Base-by-base conservation (phyloP, 2,329 filamentous ascomycete genomes). In the Cercospora zeae-maydis region DNA sequence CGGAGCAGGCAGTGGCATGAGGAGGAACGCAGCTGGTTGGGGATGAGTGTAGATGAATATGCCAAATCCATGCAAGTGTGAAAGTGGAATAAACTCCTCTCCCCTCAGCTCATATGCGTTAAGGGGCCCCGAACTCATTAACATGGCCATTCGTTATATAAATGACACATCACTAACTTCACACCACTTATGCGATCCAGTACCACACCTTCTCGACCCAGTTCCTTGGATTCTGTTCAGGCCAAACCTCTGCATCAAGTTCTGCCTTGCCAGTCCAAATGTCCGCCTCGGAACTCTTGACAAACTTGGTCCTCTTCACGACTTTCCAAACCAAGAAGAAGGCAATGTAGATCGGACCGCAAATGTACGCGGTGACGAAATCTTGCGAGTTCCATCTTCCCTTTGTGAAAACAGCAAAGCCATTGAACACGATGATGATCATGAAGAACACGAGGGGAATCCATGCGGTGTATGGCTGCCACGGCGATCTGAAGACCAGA, bases 391-490 rank as follows among this genome's bases (percentile, higher is more conserved):
- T 73, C 74, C 80, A 84, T 11, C 65, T 72, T 31, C 63, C 67
- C 31, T 66, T 61, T 2, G 76, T 78, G 67, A 92, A 92, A 0
- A 89, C 89, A 49, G 73, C 73, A 63, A 77, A 80, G 37, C 86
- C 84, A 3, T 89, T 92, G 42, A 92, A 79, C 3, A 92, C 77
- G 63, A 91, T 87, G 42, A 89, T 74, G 30, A 86, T 77, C 70
- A 82, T 85, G 66, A 83, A 77, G 79, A 87, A 84, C 64, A 80
- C 72, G 4, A 93, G 78, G 0, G 85, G 84, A 8, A 78, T 75
- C 67, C 82, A 87, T 0, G 89, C 89, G 11, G 81, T 83, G 66
- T 78, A 82, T 4, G 81, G 81, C 66, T 82, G 80, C 62, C 75
- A 79, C 13, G 73, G 75, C 6, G 78, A 77, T 66, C 73, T 77